Base-by-base conservation (phyloP, 495 filamentous ascomycete genomes). In the Filosporella fistucella region DNA sequence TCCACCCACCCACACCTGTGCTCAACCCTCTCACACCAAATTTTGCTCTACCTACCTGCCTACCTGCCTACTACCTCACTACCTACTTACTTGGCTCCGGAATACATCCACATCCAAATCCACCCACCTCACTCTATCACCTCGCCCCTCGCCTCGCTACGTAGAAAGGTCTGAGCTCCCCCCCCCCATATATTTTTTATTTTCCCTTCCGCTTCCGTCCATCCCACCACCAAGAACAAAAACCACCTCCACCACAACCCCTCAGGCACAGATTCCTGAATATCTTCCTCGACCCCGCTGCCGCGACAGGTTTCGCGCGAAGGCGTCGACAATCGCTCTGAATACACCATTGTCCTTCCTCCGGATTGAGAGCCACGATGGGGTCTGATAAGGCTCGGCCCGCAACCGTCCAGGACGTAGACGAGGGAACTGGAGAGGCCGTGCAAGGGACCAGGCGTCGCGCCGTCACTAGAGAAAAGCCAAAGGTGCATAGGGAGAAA, bases 371-470 rank as follows among this genome's bases (percentile, higher is more conserved):
- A 35, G n/a, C 20, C 21, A 17, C 23, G 21, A 43, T 43, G 41
- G 41, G 25, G 23, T 14, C 22, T 28, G 41, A 28, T 29, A 43
- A 32, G 24, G 22, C 41, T 0, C 34, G 38, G 18, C 38, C 49
- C 5, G 72, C 73, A 55, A 72, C 65, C 57, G 63, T 74, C 23
- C 69, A 74, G 34, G 75, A 78, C 47, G 67, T 58, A 11, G 75
- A 71, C 42, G 67, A 77, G 58, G 67, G 73, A 23, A 43, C 36
- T 6, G 73, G 68, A 32, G 62, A 63, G 22, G 26, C 58, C 22
- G 62, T 72, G 13, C 62, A 66, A 43, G 72, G 64, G 36, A 63
- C 62, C 24, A 47, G 56, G 49, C 66, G 57, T 32, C 63, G 65
- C 60, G 63, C 68, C 13, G 29, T 44, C 18, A 51, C 42, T 10